Evolutionary conservation across 129 eudicot species (phyloP), one percentile per base, ranked within the genome.

Genomic region (Ambrosia trifida): DNA sequence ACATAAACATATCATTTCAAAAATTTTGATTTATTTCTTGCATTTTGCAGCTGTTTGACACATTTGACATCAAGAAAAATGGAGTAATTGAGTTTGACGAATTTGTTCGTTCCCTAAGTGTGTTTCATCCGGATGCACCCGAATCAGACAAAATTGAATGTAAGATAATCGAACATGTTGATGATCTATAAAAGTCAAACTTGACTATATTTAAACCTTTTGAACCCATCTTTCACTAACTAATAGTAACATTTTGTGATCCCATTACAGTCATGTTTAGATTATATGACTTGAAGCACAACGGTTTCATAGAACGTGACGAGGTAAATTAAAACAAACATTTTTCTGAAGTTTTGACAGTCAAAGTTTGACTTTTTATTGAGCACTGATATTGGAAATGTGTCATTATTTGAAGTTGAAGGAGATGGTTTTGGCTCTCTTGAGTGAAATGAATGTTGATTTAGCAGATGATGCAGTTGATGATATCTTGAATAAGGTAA

Each of bases 11-110:
- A 14, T 11, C 41, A 31, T 11, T 16, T 60, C 45, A 50, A 59
- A n/a, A 35, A 11, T 24, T 13, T n/a, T 33, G 16, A 57, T 18
- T 66, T 54, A 17, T 79, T 67, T 19, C 11, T 74, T 73, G 71
- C 41, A 41, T n/a, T 68, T 30, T 82, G 76, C 86, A 90, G 97
- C 64, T 90, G 33, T 90, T 90, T 75, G 87, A 83, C 68, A 58
- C 87, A 80, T 91, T 91, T 85, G 97, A 91, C 81, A 76, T 84
- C 32, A 85, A 84, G 86, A 76, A 52, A 33, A 84, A 88, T 32
- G 97, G 97, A 16, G 93, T 84, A 24, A 91, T 91, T 76, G 91
- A 86, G 70, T 91, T 91, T 77, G 96, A 83, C 32, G 97, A 88
- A 64, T 91, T 91, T 70, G 96, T 91, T 59, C 87, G 87, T 11